Base-by-base conservation (phyloP, 2,329 filamentous ascomycete species). In the Ceratocystis variospora region DNA sequence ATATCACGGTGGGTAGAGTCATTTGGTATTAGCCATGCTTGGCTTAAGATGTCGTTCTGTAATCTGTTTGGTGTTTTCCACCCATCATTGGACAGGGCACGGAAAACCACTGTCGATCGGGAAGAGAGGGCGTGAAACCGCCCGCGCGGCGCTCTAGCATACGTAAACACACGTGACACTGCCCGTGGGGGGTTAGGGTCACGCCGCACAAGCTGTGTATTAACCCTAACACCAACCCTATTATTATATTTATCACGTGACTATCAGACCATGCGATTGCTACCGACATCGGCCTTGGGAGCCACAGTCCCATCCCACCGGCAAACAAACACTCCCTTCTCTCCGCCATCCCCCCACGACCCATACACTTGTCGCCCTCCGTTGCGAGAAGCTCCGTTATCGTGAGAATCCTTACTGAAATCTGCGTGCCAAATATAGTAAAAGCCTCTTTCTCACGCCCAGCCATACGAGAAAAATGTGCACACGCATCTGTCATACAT, bases 231-330 rank as follows among this genome's bases (percentile, higher is more conserved):
- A 22, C 1, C 22, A 50, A 19, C 48, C n/a, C 22, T 50, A 25
- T 7, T 0, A 3, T 1, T 1, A 2, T 22, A 2, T 0, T 2
- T 4, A 7, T n/a, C 48, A n/a, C 48, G n/a, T 25, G n/a, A 8
- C 3, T 1, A 0, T 0, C 0, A 1, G 4, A 50, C 4, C n/a
- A 22, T 50, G n/a, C 5, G 48, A n/a, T 19, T n/a, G 7, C 5
- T 2, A n/a, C 48, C 48, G 48, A 50, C n/a, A 50, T 50, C 48
- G 48, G 48, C n/a, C 48, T 50, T 17, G 6, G 7, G 22, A 22
- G 0, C n/a, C 48, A 8, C n/a, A 22, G n/a, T 25, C 48, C 12
- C n/a, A 10, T 8, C n/a, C 48, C 8, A 22, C 48, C 7, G 10
- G 7, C n/a, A 25, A 25, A 8, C n/a, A 22, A n/a, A n/a, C 6